Conservation (phyloP, 331 rosid genomes). For the Stylosanthes scabra region DNA sequence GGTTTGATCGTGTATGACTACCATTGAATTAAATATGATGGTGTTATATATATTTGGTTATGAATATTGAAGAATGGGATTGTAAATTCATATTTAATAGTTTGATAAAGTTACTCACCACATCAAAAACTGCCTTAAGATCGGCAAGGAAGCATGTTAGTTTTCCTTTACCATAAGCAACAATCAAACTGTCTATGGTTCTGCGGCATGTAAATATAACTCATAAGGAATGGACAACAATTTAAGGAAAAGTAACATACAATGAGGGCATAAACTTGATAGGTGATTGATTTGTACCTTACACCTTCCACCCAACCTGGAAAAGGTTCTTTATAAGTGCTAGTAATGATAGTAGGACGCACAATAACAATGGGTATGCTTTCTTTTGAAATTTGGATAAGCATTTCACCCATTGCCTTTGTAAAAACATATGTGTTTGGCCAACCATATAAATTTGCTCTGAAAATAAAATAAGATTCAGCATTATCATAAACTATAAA, state of each 20-base stretch:
- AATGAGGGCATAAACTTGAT: too few species aligned
- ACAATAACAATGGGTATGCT: constrained; percentile 41
- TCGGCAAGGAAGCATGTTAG: constrained; percentile 55
- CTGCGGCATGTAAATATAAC: too few species aligned
- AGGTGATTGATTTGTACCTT: constrained; percentile 31
- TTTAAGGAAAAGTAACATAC: too few species aligned
- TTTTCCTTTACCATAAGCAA: constrained; percentile 75
- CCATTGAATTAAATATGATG: too few species aligned
- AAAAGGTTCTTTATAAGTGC: constrained; percentile 63
- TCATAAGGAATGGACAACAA: too few species aligned
- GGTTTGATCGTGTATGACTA: too few species aligned
- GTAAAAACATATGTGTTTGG: constrained; percentile 66
- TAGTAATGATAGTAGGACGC: constrained; percentile 56
- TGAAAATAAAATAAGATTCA: neutral
- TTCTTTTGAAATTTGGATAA: constrained; percentile 39
- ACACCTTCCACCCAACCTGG: constrained; percentile 68
- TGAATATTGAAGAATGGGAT: too few species aligned
- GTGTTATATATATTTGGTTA: too few species aligned
- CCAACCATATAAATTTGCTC: constrained; percentile 57
- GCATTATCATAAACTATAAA: too few species aligned
- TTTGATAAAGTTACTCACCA: constrained; percentile 46
- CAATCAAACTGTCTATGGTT: constrained; percentile 38
- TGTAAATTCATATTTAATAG: too few species aligned
- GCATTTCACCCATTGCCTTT: constrained; percentile 71
- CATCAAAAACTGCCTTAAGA: constrained; percentile 41